phyloP scores from a whole-genome alignment of 1,139 yeast species.

The Magnusiomyces paraingens region DNA sequence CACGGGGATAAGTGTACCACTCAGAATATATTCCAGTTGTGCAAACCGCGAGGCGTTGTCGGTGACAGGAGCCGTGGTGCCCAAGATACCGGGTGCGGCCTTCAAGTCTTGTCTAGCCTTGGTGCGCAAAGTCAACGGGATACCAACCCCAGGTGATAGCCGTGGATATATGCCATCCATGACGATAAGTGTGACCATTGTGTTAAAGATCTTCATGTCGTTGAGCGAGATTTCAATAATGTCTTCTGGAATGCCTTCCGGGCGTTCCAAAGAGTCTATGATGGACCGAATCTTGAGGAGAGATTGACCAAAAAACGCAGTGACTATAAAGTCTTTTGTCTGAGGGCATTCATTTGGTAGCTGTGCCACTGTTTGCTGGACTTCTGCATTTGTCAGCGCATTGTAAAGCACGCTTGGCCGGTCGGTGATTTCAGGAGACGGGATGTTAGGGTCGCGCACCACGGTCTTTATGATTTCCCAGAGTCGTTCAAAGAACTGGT shows the following conservation, averaged over 20 bases:
- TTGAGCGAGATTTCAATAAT: constrained; percentile 66
- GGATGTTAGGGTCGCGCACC: neutral
- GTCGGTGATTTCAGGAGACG: neutral
- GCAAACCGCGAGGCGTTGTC: neutral
- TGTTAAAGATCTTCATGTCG: constrained; percentile 71
- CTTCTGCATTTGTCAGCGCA: neutral
- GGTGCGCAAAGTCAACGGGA: constrained; percentile 56
- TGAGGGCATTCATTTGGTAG: neutral
- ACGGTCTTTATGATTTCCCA: constrained; percentile 3
- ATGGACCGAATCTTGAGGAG: constrained; percentile 3
- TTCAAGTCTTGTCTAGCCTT: constrained; percentile 16
- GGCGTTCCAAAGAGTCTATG: neutral
- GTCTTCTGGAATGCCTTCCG: constrained; percentile 4
- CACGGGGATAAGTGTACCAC: neutral
- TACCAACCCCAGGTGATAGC: constrained; percentile 50
- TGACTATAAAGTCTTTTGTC: neutral
- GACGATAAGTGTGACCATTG: constrained; percentile 55
- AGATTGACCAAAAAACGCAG: constrained; percentile 8
- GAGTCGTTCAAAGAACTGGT: constrained; percentile 11
- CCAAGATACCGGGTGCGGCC: neutral
- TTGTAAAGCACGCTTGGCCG: neutral
- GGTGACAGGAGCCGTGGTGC: constrained; percentile 1
- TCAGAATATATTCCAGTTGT: neutral
- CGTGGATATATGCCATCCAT: constrained; percentile 67
- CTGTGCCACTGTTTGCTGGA: neutral